These are phyloP conservation scores for Inonotus obliquus DNA, from an alignment of 1,284 basidiomycete species.

Conservation along the genomic window DNA sequence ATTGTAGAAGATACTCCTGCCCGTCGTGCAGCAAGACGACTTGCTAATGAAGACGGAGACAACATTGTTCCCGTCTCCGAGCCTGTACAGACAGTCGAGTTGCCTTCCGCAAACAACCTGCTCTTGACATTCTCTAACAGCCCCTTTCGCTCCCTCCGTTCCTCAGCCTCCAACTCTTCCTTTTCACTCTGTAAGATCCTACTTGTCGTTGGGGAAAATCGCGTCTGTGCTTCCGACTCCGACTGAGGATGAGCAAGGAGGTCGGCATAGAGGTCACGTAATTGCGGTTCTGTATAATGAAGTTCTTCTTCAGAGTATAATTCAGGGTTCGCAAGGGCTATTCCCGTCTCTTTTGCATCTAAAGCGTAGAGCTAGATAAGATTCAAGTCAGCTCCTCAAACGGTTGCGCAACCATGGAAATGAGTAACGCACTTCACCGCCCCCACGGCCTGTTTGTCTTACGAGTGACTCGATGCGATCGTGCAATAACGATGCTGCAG, in stretches of 20 bases:
- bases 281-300: slow-evolving; percentile 10
- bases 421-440: neutral
- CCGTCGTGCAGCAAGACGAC: neutral
- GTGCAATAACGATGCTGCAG: neutral
- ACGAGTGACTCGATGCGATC: slow-evolving; percentile 7
- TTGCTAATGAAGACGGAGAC: neutral
- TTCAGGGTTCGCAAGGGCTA: neutral
- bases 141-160: neutral
- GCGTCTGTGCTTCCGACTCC: neutral
- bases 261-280: slow-evolving; percentile 12
- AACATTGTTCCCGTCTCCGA: neutral
- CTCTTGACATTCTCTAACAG: neutral
- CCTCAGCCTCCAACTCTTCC: neutral
- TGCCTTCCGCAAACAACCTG: neutral
- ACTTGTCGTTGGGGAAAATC: neutral
- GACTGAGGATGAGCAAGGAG: slow-evolving; percentile 11
- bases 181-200: neutral
- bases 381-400: neutral
- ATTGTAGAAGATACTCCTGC: neutral
- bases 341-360: neutral
- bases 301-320: neutral
- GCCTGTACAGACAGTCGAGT: neutral
- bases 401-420: neutral
- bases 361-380: neutral
- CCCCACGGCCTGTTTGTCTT: neutral